Evolutionary conservation across 2,329 filamentous ascomycete genomes (phyloP).

Genomic region (Colletotrichum euphorbiae): DNA sequence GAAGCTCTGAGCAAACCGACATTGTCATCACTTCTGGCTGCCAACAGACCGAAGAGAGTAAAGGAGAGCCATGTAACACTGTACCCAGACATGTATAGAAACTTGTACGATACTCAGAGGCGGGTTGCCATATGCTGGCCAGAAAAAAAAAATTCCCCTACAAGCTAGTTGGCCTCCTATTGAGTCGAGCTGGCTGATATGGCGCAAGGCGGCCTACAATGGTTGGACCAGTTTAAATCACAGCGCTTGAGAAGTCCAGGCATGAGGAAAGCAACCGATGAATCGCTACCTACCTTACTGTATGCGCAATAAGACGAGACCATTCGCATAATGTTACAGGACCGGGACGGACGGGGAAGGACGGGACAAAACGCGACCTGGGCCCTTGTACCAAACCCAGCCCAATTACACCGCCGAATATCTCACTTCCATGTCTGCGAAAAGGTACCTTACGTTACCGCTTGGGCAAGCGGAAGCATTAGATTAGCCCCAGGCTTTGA

Average conservation of each 20-base stretch:
- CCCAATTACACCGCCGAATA: constrained; percentile 37
- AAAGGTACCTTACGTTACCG: neutral
- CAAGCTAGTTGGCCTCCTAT: neutral
- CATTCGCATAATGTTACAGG: constrained; percentile 38
- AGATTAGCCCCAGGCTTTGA: constrained; percentile 10
- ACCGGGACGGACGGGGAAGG: constrained; percentile 34
- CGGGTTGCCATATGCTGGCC: constrained; percentile 1
- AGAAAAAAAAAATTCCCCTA: neutral
- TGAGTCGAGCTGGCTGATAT: too few species aligned
- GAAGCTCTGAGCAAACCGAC: constrained; percentile 20
- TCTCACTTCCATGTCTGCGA: neutral
- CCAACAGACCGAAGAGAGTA: neutral
- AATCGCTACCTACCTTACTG: too few species aligned
- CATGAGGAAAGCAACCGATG: constrained; percentile 19
- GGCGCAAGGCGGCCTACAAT: neutral
- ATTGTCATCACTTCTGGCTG: constrained; percentile 9
- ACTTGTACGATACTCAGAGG: constrained; percentile 37
- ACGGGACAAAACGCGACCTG: constrained; percentile 27
- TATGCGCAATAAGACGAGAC: constrained; percentile 19
- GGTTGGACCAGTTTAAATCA: neutral
- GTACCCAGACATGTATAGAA: constrained; percentile 39
- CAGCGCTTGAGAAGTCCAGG: neutral
- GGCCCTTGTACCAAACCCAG: constrained; percentile 26
- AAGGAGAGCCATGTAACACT: constrained; percentile 33
- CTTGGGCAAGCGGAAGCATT: neutral